phyloP scores from a whole-genome alignment of 1,139 yeast genomes.

The Williopsis jadinii region DNA sequence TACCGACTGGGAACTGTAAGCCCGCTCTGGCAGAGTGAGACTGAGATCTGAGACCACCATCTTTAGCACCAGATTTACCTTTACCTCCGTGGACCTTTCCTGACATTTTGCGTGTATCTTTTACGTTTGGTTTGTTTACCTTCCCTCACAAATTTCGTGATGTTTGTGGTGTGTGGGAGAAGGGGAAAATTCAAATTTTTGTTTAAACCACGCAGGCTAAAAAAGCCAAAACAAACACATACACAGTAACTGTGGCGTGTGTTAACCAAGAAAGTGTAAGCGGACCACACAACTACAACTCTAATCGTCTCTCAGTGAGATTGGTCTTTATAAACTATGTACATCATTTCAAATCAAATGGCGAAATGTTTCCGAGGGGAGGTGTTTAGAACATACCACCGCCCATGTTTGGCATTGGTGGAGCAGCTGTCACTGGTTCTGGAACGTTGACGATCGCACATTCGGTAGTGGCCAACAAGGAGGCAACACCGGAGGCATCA shows the following conservation, averaged over 20 bases:
- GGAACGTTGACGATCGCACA: constrained; percentile 98
- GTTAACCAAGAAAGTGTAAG: too few species aligned
- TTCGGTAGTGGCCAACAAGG: constrained; percentile 96
- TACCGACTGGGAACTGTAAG: constrained; percentile 96
- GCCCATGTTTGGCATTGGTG: constrained; percentile 59
- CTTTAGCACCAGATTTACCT: constrained; percentile 80
- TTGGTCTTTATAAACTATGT: not conserved
- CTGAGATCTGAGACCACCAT: constrained; percentile 57
- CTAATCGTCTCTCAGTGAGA: not conserved
- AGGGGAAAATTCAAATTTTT: not conserved
- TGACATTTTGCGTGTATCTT: constrained; percentile 47
- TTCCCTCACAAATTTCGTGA: not conserved
- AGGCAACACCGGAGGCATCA: constrained; percentile 98
- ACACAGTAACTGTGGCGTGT: too few species aligned
- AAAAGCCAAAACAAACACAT: not conserved
- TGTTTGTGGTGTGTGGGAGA: constrained; percentile 1
- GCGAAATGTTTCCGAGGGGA: not conserved
- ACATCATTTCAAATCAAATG: not conserved
- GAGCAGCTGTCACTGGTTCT: constrained; percentile 65
- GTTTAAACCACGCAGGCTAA: too few species aligned
- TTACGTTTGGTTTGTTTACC: not conserved
- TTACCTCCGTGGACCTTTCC: constrained; percentile 98
- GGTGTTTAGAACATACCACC: constrained; percentile 31
- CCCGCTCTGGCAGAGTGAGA: constrained; percentile 98
- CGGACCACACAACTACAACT: too few species aligned